These are phyloP conservation scores for Nicotiana tabacum DNA, from an alignment of 257 asterid genomes.

Conservation along the genomic window DNA sequence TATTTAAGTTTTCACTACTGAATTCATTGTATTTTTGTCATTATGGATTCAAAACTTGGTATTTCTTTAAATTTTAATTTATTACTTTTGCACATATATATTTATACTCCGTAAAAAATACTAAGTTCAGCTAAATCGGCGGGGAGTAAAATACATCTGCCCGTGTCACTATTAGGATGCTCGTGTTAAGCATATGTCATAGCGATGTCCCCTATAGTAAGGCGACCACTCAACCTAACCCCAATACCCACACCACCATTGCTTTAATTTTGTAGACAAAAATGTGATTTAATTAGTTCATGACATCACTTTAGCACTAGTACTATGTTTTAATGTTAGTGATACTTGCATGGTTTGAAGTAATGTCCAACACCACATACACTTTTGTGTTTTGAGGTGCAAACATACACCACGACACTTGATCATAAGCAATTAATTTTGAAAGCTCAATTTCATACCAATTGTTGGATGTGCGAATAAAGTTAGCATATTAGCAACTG, in stretches of 20 bases:
- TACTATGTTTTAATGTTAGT: neutral
- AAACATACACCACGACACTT: neutral
- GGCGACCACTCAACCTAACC: neutral
- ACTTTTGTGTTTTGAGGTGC: neutral
- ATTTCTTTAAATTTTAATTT: too few relatives aligned
- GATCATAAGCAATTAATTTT: neutral
- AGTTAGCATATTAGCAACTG: too few relatives aligned
- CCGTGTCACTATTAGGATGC: neutral
- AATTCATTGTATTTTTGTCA: neutral
- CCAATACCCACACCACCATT: neutral
- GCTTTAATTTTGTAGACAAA: neutral
- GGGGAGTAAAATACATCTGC: neutral
- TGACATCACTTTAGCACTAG: neutral
- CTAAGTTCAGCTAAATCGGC: neutral
- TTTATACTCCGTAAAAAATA: neutral
- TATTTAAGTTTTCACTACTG: neutral
- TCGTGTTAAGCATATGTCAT: neutral
- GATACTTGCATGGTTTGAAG: slow-evolving; percentile 2
- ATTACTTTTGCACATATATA: neutral
- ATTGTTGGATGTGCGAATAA: too few relatives aligned
- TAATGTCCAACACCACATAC: neutral
- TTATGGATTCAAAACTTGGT: too few relatives aligned
- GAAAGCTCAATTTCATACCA: neutral
- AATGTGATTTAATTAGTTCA: neutral
- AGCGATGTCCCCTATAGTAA: neutral